Evolutionary conservation across 495 filamentous ascomycete species (phyloP).

Genomic region (Penicillium cataractarum): DNA sequence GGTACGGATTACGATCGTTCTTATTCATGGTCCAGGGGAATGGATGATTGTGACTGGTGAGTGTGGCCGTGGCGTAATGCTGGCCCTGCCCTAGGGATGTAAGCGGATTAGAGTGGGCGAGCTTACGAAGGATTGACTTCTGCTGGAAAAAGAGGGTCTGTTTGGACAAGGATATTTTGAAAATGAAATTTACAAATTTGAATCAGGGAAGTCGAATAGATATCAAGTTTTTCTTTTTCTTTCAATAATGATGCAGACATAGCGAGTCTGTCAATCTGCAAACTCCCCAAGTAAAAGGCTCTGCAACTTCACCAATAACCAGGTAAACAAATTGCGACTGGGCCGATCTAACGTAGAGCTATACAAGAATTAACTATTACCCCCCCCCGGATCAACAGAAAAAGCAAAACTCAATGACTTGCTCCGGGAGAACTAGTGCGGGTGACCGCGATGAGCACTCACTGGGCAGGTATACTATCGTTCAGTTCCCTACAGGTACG

Average conservation of each 20-base stretch:
- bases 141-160: background rate
- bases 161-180: background rate
- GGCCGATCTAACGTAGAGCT: background rate
- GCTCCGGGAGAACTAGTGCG: background rate
- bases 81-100: conserved; percentile 4
- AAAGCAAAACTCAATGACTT: conserved; percentile 6
- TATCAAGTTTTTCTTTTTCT: background rate
- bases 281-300: background rate
- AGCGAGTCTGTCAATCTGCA: background rate
- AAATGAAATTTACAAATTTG: background rate
- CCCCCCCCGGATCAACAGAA: background rate
- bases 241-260: background rate
- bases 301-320: background rate
- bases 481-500: background rate
- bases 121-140: conserved; percentile 5
- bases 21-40: background rate
- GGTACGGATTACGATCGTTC: background rate
- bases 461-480: no score
- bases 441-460: no score
- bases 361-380: background rate
- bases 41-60: background rate
- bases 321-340: background rate
- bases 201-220: background rate
- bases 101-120: background rate
- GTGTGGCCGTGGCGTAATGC: conserved; percentile 2